Base-by-base conservation (phyloP, 2,329 filamentous ascomycete species). In the Chaetomium sp. region DNA sequence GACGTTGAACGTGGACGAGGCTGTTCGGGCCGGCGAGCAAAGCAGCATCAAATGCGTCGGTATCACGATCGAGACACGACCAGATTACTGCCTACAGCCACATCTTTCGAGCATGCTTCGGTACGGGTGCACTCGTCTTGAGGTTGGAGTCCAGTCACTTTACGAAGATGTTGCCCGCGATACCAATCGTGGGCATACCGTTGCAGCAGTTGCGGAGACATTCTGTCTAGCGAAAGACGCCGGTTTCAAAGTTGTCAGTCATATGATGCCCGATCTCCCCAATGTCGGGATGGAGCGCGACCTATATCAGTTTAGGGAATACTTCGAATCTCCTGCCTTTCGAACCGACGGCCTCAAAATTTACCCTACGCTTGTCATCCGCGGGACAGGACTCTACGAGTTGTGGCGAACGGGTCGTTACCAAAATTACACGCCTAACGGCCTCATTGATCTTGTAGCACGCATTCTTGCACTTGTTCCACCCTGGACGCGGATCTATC, bases 201-300 rank as follows among this genome's bases (percentile, higher is more conserved):
- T 99, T 32, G 90, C 91, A 6, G 84, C 95, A 1, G 94, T 99
- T 0, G 92, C 91, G 35, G 91, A 99, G 72, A 99, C 94, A 0
- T 99, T 99, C 70, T 95, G 89, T 63, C 79, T 96, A n/a, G 85
- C 94, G 61, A 99, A 99, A 72, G 95, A 99, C 70, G 91, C 95
- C 5, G 94, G 94, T 0, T 99, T 96, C 80, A 99, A 99, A 72
- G 94, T 99, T 0, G 94, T 99, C 60, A 95, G 89, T 63, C 94
- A 99, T 74, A 99, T 99, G 94, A 99, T 99, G 94, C 94, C 94
- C 1, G 94, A 99, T 69, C 74, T 99, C 48, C 94, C 94, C 3
- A 99, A 99, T 66, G 94, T 99, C 2, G 94, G 94, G 55, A 96
- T 97, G 88, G 95, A 99, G 73, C 87, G 94, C 65, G 94, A 99